phyloP scores from a whole-genome alignment of 805 yeast species.

The Metschnikowia gelsemii region DNA sequence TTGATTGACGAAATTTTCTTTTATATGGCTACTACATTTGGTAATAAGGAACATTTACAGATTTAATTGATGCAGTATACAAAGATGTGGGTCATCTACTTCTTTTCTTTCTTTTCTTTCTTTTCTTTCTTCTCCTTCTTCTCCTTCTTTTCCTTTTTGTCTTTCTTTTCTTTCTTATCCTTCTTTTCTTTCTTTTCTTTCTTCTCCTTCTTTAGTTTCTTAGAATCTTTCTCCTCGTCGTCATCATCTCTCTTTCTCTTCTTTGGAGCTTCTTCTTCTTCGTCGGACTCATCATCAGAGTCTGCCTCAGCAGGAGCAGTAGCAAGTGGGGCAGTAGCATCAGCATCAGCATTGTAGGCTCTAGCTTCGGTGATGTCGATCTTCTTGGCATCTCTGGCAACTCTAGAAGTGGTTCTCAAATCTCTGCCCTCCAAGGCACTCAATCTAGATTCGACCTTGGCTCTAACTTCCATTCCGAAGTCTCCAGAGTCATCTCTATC shows the following conservation, averaged over 20 bases:
- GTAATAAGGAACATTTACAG: constrained; percentile 2
- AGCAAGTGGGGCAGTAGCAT: constrained; percentile 49
- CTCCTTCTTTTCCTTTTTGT: constrained; percentile 55
- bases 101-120: constrained; percentile 32
- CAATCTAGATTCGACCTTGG: constrained; percentile 90
- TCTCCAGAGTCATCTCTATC: constrained; percentile 96
- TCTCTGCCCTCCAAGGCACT: constrained; percentile 97
- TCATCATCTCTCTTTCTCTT: constrained; percentile 23
- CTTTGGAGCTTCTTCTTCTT: constrained; percentile 18
- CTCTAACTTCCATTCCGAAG: constrained; percentile 85
- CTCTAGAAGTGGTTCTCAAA: constrained; percentile 82
- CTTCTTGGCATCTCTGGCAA: constrained; percentile 80
- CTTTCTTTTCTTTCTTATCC: constrained; percentile 40
- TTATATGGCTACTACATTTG: not conserved
- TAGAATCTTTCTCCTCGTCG: constrained; percentile 18
- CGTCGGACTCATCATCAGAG: constrained; percentile 25
- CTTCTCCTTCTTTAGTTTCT: constrained; percentile 21
- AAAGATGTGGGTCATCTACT: constrained; percentile 25
- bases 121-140: constrained; percentile 46
- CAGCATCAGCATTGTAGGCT: constrained; percentile 95
- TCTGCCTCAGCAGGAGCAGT: constrained; percentile 25
- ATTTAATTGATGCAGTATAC: constrained; percentile 21
- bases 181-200: constrained; percentile 34
- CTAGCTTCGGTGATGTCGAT: constrained; percentile 80
- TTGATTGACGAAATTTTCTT: not conserved